Conservation (phyloP, 352 stramenopile genomes). For the Phytophthora hybrid region DNA sequence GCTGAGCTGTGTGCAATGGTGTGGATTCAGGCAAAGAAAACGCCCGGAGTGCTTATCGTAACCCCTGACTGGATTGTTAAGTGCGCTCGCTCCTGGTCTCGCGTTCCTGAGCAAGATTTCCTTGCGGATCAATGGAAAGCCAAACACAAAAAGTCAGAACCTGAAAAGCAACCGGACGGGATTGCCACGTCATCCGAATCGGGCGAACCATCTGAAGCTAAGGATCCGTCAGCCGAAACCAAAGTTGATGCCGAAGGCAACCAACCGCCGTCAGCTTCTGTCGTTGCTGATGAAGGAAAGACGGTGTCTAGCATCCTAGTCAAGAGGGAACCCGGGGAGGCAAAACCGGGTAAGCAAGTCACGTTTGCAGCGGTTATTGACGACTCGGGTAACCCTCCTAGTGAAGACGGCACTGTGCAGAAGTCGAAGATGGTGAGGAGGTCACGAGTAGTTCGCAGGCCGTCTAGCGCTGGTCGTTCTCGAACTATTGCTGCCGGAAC, state of each 20-base stretch:
- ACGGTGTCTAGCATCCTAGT: constrained; percentile 26
- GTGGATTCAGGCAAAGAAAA: constrained; percentile 58
- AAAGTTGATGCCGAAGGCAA: constrained; percentile 15
- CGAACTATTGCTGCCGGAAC: constrained; percentile 34
- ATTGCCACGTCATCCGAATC: constrained; percentile 4
- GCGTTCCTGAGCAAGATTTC: constrained; percentile 69
- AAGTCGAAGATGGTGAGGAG: constrained; percentile 44
- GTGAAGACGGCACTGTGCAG: constrained; percentile 33
- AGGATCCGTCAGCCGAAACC: constrained; percentile 3
- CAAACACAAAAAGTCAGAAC: constrained; percentile 46
- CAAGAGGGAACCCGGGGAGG: constrained; percentile 23
- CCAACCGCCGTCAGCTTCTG: constrained; percentile 9
- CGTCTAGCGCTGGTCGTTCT: constrained; percentile 27
- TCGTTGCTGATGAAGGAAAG: constrained; percentile 26
- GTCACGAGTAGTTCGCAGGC: constrained; percentile 42
- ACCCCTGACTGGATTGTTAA: constrained; percentile 86
- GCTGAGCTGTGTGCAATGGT: constrained; percentile 10
- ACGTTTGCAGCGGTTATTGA: constrained; percentile 61
- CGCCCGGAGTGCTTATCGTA: constrained; percentile 68
- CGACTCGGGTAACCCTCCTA: constrained; percentile 35
- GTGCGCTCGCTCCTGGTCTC: constrained; percentile 75
- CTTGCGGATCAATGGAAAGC: constrained; percentile 70
- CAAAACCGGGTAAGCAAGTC: constrained; percentile 58
- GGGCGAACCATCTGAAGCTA: neutral
- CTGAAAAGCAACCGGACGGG: constrained; percentile 22